Base-by-base conservation (phyloP, 768 basidiomycete species). In the Termitomyces heimii region DNA sequence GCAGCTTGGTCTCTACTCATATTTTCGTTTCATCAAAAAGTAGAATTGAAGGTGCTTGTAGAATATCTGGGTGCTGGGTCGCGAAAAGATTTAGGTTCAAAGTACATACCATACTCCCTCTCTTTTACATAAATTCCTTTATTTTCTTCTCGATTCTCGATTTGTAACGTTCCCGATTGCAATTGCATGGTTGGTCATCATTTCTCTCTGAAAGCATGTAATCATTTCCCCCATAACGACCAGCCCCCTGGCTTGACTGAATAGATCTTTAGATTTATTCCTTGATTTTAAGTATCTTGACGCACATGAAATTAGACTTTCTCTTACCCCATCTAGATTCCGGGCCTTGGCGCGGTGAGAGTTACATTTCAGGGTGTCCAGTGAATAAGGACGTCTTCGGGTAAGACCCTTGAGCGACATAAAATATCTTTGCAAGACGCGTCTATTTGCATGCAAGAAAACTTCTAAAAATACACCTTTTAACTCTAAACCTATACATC, bases 61-160 rank as follows among this genome's bases (percentile, higher is more conserved):
- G 60, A 58, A 34, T 56, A 48, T 46, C 18, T 32, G 32, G 39
- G 52, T 58, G 44, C 48, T 50, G 47, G 43, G 43, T 58, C 37
- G 46, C 26, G 44, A 53, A 61, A 52, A 56, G 54, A 62, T 62
- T 58, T 62, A 62, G 47, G 55, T 32, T 56, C 47, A 39, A 50
- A 61, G 32, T 61, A 58, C 56, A 61, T 61, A 62, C 57, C 57
- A 62, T 57, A 57, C 55, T 47, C 22, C 53, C 29, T 54, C 47
- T 61, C 44, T 55, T 54, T 57, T 37, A 40, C 39, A 40, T 40
- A 29, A 35, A 37, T 32, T 50, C 37, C 42, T 29, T 37, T 40
- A 40, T 44, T 35, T 48, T 51, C 29, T 45, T 43, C 53, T 43
- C 53, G 26, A 39, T 52, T 52, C 16, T 59, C 55, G 61, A 52